phyloP scores from a whole-genome alignment of 1,284 basidiomycete species.

The Tausonia pullulans region DNA sequence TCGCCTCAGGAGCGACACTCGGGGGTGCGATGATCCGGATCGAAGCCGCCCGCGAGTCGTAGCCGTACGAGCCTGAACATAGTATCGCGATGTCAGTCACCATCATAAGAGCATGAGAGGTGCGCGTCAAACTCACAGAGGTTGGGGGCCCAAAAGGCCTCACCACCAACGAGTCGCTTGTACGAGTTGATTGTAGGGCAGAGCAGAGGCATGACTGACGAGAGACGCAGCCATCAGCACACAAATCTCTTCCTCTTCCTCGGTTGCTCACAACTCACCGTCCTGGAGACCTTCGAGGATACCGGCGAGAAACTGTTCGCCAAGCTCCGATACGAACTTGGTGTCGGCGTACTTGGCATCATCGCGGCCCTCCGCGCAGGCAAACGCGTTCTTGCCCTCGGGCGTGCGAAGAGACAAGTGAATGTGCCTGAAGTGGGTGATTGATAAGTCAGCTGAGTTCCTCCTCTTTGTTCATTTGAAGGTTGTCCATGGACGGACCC shows the following conservation, averaged over 20 bases:
- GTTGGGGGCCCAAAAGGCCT: constrained; percentile 88
- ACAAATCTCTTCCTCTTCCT: background rate
- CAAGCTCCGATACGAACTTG: constrained; percentile 67
- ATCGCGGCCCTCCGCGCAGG: constrained; percentile 43
- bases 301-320: constrained; percentile 88
- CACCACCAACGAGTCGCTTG: constrained; percentile 89
- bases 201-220: constrained; percentile 41
- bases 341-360: constrained; percentile 69
- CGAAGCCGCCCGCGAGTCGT: constrained; percentile 84
- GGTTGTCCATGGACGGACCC: constrained; percentile 44
- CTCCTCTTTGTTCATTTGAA: too few relatives aligned
- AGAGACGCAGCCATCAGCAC: too few relatives aligned
- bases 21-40: constrained; percentile 86
- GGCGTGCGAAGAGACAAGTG: constrained; percentile 73
- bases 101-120: background rate
- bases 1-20: constrained; percentile 62
- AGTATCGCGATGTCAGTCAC: background rate
- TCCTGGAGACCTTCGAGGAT: constrained; percentile 79
- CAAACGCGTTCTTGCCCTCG: constrained; percentile 67
- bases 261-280: constrained; percentile 40
- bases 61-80: constrained; percentile 58
- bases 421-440: constrained; percentile 44
- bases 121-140: constrained; percentile 31
- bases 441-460: background rate
- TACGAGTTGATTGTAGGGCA: constrained; percentile 96